These are phyloP conservation scores for Nicotiana obtusifolia DNA, from an alignment of 257 asterid species.

Conservation along the genomic window DNA sequence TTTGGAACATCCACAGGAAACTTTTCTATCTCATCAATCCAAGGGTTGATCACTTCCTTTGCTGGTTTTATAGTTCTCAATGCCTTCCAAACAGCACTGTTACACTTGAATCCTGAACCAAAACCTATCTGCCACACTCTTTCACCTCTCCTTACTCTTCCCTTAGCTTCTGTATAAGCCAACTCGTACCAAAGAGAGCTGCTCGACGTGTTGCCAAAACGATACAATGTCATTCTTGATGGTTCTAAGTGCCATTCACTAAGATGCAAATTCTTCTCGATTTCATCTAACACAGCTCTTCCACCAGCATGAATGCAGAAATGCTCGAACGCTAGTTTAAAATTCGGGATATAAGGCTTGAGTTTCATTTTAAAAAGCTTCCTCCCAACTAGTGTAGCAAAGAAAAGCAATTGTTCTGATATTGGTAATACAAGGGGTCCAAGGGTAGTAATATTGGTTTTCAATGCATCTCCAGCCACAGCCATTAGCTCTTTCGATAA, in stretches of 20 bases:
- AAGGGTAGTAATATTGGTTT: slow-evolving; percentile 34
- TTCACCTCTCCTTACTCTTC: slow-evolving; percentile 36
- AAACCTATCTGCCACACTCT: slow-evolving; percentile 42
- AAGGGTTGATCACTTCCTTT: slow-evolving; percentile 24
- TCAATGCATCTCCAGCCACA: slow-evolving; percentile 42
- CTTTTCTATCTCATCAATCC: slow-evolving; percentile 31
- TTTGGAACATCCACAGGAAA: slow-evolving; percentile 36
- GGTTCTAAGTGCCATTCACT: slow-evolving; percentile 39
- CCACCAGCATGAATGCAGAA: slow-evolving; percentile 48
- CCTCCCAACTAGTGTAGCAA: slow-evolving; percentile 27
- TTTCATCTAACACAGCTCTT: slow-evolving; percentile 38
- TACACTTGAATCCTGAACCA: slow-evolving; percentile 41
- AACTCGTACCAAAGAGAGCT: slow-evolving; percentile 40
- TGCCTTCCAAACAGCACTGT: slow-evolving; percentile 43
- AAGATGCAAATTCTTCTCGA: slow-evolving; percentile 35
- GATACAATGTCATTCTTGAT: slow-evolving; percentile 38
- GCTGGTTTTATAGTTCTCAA: slow-evolving; percentile 26
- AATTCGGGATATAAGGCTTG: slow-evolving; percentile 36
- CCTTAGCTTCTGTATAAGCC: slow-evolving; percentile 39
- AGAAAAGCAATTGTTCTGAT: slow-evolving; percentile 35
- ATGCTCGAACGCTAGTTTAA: slow-evolving; percentile 38
- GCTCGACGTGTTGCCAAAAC: slow-evolving; percentile 42
- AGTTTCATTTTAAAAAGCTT: slow-evolving; percentile 33
- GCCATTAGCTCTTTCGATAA: slow-evolving; percentile 41
- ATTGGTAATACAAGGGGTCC: slow-evolving; percentile 38